phyloP scores from a whole-genome alignment of 768 basidiomycete species.

The Mycena chlorophos region DNA sequence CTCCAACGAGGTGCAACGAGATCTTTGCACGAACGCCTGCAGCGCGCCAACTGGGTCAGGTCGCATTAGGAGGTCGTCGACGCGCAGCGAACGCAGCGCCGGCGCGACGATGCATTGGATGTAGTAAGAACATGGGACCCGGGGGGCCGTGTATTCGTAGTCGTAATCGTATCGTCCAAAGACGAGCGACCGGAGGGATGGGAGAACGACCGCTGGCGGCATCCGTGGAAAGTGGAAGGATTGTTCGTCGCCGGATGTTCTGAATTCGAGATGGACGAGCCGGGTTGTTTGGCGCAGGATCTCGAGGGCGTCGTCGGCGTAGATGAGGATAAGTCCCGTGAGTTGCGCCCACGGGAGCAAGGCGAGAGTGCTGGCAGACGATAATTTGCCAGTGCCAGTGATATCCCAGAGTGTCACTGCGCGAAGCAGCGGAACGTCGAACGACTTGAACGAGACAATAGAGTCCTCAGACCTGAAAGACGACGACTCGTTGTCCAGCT shows the following conservation, averaged over 20 bases:
- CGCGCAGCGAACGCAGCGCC: neutral
- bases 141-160: neutral
- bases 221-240: neutral
- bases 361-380: neutral
- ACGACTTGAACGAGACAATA: neutral
- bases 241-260: no score
- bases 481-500: neutral
- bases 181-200: neutral
- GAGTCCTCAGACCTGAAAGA: neutral
- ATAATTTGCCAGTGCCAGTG: neutral
- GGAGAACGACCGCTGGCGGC: neutral
- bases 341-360: neutral
- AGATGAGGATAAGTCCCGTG: neutral
- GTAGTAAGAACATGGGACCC: neutral
- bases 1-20: neutral
- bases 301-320: neutral
- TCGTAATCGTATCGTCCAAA: neutral
- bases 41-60: neutral
- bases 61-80: neutral
- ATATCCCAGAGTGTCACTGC: neutral
- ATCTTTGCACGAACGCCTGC: neutral
- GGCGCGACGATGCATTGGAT: neutral
- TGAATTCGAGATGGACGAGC: neutral
- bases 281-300: neutral
- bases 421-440: neutral